phyloP scores from a whole-genome alignment of 495 filamentous ascomycete genomes.

The Neurospora terricola region DNA sequence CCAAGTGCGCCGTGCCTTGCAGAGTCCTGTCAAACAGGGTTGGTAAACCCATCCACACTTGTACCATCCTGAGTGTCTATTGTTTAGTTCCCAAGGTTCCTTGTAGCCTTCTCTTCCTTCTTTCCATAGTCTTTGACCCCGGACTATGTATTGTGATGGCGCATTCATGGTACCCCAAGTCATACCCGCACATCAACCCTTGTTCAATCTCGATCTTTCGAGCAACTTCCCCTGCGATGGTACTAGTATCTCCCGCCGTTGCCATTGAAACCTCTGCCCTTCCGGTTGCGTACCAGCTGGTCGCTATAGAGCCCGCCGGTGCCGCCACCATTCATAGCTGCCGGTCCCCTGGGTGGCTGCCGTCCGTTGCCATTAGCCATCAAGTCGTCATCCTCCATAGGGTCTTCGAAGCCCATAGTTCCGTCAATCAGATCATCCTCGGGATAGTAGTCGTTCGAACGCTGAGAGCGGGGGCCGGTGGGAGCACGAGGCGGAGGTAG shows the following conservation, averaged over 20 bases:
- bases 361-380: slow-evolving; percentile 3
- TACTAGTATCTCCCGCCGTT: slow-evolving; percentile 3
- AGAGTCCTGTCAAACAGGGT: neutral
- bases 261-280: slow-evolving; percentile 25
- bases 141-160: neutral
- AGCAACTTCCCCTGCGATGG: neutral
- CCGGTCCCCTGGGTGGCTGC: slow-evolving; percentile 8
- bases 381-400: slow-evolving; percentile 37
- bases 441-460: slow-evolving; percentile 3
- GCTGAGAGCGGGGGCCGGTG: slow-evolving; percentile 23
- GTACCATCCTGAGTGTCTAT: neutral
- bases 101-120: neutral
- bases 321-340: neutral
- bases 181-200: neutral
- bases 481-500: slow-evolving; percentile 14
- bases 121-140: neutral
- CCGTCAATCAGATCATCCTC: slow-evolving; percentile 47
- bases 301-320: slow-evolving; percentile 17
- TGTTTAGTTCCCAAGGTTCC: neutral
- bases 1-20: neutral
- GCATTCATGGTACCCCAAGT: neutral
- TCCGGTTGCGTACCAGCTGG: slow-evolving; percentile 13
- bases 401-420: slow-evolving; percentile 48
- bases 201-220: neutral
- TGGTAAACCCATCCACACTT: neutral